A percentile compares a stretch with the other conserved stretches of the same genome.
Evolutionary conservation across 2,329 filamentous ascomycete genomes (phyloP).

Genomic region (Alternaria alternata): DNA sequence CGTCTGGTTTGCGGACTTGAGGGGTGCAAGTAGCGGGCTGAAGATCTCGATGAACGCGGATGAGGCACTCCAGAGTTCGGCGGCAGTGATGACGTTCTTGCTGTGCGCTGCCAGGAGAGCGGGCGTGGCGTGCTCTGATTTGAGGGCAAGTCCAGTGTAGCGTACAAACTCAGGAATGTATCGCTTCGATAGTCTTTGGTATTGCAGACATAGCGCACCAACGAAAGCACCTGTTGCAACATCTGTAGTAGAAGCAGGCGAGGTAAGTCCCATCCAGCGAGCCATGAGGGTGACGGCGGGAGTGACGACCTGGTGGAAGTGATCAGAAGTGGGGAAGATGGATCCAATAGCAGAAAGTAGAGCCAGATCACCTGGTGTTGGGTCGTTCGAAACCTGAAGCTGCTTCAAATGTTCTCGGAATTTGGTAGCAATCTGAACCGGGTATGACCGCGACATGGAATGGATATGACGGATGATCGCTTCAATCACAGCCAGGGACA

Average conservation of each 20-base stretch:
- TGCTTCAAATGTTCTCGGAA: slow-evolving; percentile 76
- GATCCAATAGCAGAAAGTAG: slow-evolving; percentile 83
- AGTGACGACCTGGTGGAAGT: slow-evolving; percentile 95
- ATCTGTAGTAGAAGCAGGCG: slow-evolving; percentile 70
- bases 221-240: slow-evolving; percentile 79
- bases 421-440: slow-evolving; percentile 76
- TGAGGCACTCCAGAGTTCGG: slow-evolving; percentile 77
- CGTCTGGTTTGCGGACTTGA: slow-evolving; percentile 42
- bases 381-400: slow-evolving; percentile 63
- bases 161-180: slow-evolving; percentile 90
- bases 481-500: slow-evolving; percentile 76
- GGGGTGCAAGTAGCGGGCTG: slow-evolving; percentile 60
- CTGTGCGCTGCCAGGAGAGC: slow-evolving; percentile 67
- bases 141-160: slow-evolving; percentile 77
- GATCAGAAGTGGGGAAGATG: slow-evolving; percentile 94
- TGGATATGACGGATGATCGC: slow-evolving; percentile 88
- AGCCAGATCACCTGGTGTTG: slow-evolving; percentile 75
- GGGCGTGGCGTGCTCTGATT: slow-evolving; percentile 49
- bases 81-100: slow-evolving; percentile 71
- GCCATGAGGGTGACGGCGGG: slow-evolving; percentile 86
- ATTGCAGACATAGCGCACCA: slow-evolving; percentile 80
- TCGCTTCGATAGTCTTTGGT: slow-evolving; percentile 82
- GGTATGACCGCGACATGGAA: slow-evolving; percentile 86
- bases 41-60: slow-evolving; percentile 83
- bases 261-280: slow-evolving; percentile 81